Evolutionary conservation across 768 basidiomycete species (phyloP), one percentile per base, ranked within the genome.

Genomic region (Daedalea quercina): DNA sequence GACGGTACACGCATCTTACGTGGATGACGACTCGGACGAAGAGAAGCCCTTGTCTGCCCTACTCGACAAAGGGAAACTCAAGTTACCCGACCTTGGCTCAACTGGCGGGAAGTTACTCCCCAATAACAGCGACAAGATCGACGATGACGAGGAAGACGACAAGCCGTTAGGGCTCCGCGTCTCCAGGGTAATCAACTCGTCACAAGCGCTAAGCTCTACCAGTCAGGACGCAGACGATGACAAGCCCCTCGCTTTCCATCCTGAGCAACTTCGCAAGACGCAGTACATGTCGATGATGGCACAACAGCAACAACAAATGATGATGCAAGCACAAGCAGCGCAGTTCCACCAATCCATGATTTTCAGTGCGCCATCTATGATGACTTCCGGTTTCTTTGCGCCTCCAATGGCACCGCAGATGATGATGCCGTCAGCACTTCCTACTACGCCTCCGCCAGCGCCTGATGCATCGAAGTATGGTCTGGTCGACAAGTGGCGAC

Each of bases 401-500:
- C 75, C 81, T n/a, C 75, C 79, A n/a, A 60, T 71, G 23, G 58
- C 66, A 9, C 67, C 69, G 47, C 63, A 74, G 63, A 69, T 76
- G 50, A 73, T 76, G 31, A 67, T 80, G 61, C 65, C 70, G 13
- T 60, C 70, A 17, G 65, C 69, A 28, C 69, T 77, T 31, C 76
- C 81, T 15, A 41, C 59, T 28, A 82, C 84, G 1, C 84, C 85
- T 23, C 84, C 85, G 13, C 83, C 82, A 9, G 63, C 75, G 37
- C 78, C 77, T 22, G 89, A 91, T 53, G 70, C 78, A 35, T 75
- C 72, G 33, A 91, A 90, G 63, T 85, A 76, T 56, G 79, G 77
- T 9, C 74, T 79, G 3, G 89, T 92, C 24, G 90, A 92, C 65
- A 78, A 79, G 55, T 92, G 90, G 90, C 80, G 90, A 57, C 82